phyloP scores from a whole-genome alignment of 2,329 filamentous ascomycete species.

The Aspergillus hortae region DNA sequence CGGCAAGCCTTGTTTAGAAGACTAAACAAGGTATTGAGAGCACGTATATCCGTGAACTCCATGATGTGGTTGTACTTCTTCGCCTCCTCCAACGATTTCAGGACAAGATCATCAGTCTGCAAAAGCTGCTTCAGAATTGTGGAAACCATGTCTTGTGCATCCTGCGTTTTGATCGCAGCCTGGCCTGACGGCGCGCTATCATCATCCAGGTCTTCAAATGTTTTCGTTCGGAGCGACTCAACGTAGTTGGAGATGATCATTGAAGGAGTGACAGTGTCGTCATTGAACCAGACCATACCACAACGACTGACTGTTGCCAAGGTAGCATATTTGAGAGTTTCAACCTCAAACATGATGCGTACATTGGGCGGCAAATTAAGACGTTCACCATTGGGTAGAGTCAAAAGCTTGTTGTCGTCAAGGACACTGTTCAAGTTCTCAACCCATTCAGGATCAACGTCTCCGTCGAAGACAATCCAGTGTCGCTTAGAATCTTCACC shows the following conservation, averaged over 20 bases:
- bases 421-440: constrained; percentile 99
- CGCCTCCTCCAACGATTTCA: constrained; percentile 72
- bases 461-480: constrained; percentile 99
- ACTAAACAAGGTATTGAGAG: constrained; percentile 89
- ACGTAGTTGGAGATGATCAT: constrained; percentile 96
- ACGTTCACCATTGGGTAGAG: constrained; percentile 94
- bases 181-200: constrained; percentile 75
- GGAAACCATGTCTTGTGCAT: constrained; percentile 74
- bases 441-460: constrained; percentile 99
- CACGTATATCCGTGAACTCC: constrained; percentile 91
- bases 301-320: constrained; percentile 98
- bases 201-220: constrained; percentile 94
- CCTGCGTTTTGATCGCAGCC: constrained; percentile 72
- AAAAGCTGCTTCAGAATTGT: constrained; percentile 74
- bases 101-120: constrained; percentile 74
- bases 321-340: constrained; percentile 94
- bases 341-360: constrained; percentile 99
- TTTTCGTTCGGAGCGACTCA: constrained; percentile 72
- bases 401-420: constrained; percentile 97
- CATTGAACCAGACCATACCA: constrained; percentile 99
- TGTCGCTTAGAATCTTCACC: constrained; percentile 95
- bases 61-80: constrained; percentile 89
- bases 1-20: constrained; percentile 90
- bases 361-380: constrained; percentile 92
- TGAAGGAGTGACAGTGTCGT: constrained; percentile 86